phyloP scores from a whole-genome alignment of 202 grass and related monocot genomes.

The Eragrostis tef region DNA sequence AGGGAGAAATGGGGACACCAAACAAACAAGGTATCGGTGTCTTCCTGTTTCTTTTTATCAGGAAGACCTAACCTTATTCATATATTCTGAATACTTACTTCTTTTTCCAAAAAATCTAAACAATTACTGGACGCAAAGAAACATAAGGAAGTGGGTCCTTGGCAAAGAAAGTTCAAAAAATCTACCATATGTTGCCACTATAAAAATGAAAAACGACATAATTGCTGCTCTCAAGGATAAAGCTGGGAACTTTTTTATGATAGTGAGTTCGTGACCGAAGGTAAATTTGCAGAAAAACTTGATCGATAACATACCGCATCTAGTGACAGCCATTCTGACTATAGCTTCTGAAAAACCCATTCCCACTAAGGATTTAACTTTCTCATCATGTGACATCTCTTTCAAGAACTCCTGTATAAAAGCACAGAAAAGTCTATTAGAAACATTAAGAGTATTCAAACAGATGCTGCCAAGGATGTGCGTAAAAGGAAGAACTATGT shows the following conservation, averaged over 20 bases:
- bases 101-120: neutral
- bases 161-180: neutral
- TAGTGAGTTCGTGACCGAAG: neutral
- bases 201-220: neutral
- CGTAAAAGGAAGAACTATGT: neutral
- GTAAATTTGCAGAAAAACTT: neutral
- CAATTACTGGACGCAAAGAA: neutral
- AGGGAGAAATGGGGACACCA: no score
- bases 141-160: neutral
- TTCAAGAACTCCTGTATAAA: slow-evolving; percentile 64
- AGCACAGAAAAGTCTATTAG: slow-evolving; percentile 9
- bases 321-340: slow-evolving; percentile 55
- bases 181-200: neutral
- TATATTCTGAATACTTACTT: slow-evolving; percentile 5
- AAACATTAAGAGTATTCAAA: slow-evolving; percentile 24
- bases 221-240: neutral
- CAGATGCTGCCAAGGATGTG: neutral
- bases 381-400: slow-evolving; percentile 60
- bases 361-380: slow-evolving; percentile 58
- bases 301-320: slow-evolving; percentile 74
- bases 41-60: no score
- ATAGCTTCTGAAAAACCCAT: slow-evolving; percentile 74
- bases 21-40: no score
- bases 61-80: neutral
- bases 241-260: neutral